Base-by-base conservation (phyloP, 768 basidiomycete genomes). In the Trametes cinnabarina region DNA sequence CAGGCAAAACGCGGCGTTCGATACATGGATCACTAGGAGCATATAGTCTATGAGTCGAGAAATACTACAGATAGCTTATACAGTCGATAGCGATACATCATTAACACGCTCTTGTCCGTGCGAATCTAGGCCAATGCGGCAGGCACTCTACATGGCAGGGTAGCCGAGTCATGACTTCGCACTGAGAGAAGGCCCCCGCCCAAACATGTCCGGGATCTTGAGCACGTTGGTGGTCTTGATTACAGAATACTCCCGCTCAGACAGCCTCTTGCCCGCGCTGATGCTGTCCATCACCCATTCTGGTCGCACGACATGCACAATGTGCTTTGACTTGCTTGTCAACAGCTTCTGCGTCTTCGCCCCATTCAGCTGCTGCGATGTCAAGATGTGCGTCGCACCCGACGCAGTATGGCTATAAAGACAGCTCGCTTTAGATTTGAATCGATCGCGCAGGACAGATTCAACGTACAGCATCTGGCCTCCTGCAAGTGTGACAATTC, bases 241-340 rank as follows among this genome's bases (percentile, higher is more conserved):
- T 19, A 84, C 76, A 7, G 76, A 57, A 64, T 90, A 94, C 19
- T 72, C 70, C 55, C 80, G 74, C 71, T 94, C 92, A 34, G 79
- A 73, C 57, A 82, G 73, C 63, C 83, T 75, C 67, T 79, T 86
- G 22, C 86, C 87, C 15, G 76, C 75, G 17, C 69, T 68, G 61
- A 91, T 77, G 63, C 88, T 88, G 61, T 91, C 89, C 11, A 75
- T 73, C 7, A 90, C 78, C 89, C 88, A 92, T 68, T 87, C 85
- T 9, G 89, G 89, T 55, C 77, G 83, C 30, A 93, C 88, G 53
- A 93, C 80, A 54, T 87, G 78, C 20, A 77, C 74, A 34, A 77
- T 76, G 55, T 69, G 77, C 61, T 75, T 75, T 30, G 74, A 75
- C 64, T 81, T 84, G 22, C 73, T 69, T 19, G 78, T 82, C 53